Evolutionary conservation across 225 moss, liverwort and hornwort genomes (phyloP).

Genomic region (Climacium dendroides): DNA sequence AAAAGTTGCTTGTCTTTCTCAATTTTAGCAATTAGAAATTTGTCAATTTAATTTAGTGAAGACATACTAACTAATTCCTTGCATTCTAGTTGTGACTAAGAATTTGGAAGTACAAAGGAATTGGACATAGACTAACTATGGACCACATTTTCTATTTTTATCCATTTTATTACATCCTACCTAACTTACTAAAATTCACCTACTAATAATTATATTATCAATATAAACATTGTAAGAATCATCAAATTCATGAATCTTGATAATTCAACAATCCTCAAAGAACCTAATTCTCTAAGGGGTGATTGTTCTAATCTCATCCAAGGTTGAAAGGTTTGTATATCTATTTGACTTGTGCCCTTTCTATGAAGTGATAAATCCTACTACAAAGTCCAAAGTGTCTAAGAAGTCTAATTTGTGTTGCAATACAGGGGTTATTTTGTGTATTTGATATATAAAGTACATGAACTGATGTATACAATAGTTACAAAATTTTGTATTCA

Average conservation of each 20-base stretch:
- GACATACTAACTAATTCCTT: not conserved
- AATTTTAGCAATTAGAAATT: not conserved
- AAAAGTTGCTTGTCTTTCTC: not conserved
- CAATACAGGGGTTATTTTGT: fast-evolving
- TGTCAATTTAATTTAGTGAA: no score
- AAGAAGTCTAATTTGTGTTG: not conserved
- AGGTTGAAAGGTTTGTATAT: not conserved
- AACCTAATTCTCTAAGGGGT: fast-evolving
- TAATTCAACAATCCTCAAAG: not conserved
- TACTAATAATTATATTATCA: not conserved
- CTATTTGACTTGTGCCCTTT: not conserved
- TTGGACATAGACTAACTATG: fast-evolving
- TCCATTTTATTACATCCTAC: fast-evolving
- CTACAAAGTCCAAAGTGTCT: fast-evolving
- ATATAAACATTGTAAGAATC: not conserved
- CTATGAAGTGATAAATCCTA: not conserved
- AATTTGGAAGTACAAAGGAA: not conserved
- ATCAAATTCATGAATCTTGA: not conserved
- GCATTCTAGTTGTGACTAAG: not conserved
- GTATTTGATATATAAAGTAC: not conserved
- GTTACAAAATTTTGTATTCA: not conserved
- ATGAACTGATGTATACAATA: not conserved
- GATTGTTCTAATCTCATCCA: not conserved
- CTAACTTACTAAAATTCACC: not conserved
- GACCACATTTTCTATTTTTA: not conserved